Base-by-base conservation (phyloP, 2,329 filamentous ascomycete species). In the Calonectria henricotiae region DNA sequence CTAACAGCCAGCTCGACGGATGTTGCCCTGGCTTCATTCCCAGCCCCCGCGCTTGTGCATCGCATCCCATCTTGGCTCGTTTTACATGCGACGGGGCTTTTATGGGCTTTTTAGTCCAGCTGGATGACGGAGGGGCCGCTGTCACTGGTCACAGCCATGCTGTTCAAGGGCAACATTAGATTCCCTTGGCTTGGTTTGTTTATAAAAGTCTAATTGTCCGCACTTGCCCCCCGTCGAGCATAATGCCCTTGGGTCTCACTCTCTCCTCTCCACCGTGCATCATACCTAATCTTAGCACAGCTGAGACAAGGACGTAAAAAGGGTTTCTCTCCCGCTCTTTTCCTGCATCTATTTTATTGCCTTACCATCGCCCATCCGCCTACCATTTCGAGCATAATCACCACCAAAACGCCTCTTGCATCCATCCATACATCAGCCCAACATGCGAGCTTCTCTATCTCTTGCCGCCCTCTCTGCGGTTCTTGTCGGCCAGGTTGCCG, bases 381-480 rank as follows among this genome's bases (percentile, higher is more conserved):
- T 12, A 13, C 62, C 65, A 35, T 55, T 54, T 41, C 20, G 27
- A 54, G 5, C 37, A 61, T 62, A 46, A 62, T 8, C 65, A 20
- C 27, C 39, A 49, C 27, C 46, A 43, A 11, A n/a, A 43, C 9
- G 17, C n/a, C 63, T 61, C 37, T 37, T 13, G 62, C 13, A 35
- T 61, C 65, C 30, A 44, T 41, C 47, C 37, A 39, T 51, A 30
- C 25, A 4, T 27, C 27, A 20, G 44, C 44, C 60, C 68, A 75
- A 64, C 25, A 79, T 79, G 77, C 73, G 72, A 35, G 49, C 68
- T 62, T 73, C 70, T 58, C 68, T 72, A 64, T 44, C 79, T 12
- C 30, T 79, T 37, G 74, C 79, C 65, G 37, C 77, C 46, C 51
- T 82, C 51, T 74, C 79, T 44, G 75, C 78, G 49, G 78, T 77